These are phyloP conservation scores for Ramichloridium luteum DNA, from an alignment of 2,329 filamentous ascomycete species.

Conservation along the genomic window DNA sequence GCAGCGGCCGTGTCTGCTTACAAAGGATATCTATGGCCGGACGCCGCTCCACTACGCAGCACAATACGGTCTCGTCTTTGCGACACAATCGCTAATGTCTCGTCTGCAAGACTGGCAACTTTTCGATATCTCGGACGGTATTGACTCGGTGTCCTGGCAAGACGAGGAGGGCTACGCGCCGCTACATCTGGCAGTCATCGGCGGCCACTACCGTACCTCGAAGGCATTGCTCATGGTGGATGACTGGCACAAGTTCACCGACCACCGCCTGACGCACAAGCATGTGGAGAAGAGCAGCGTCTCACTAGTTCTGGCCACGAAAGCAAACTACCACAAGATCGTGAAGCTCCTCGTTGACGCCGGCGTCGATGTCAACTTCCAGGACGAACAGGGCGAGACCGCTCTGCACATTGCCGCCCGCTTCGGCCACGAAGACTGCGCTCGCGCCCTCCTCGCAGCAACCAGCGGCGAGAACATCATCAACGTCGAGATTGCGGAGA, in stretches of 20 bases:
- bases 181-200: conserved; percentile 82
- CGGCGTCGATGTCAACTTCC: conserved; percentile 86
- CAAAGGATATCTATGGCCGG: conserved; percentile 66
- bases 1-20: conserved; percentile 56
- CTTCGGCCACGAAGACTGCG: conserved; percentile 73
- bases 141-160: conserved; percentile 81
- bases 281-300: conserved; percentile 70
- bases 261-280: conserved; percentile 49
- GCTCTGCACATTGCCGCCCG: conserved; percentile 84
- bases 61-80: conserved; percentile 85
- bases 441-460: conserved; percentile 54
- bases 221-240: conserved; percentile 63
- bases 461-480: conserved; percentile 60
- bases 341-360: conserved; percentile 80
- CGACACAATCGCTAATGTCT: conserved; percentile 76
- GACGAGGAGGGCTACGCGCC: conserved; percentile 85
- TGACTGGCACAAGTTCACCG: conserved; percentile 16
- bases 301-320: conserved; percentile 77
- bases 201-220: conserved; percentile 78
- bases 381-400: conserved; percentile 79
- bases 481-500: conserved; percentile 65
- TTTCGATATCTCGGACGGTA: conserved; percentile 72
- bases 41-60: conserved; percentile 86
- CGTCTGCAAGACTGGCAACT: conserved; percentile 82
- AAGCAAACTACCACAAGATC: conserved; percentile 73